These are phyloP conservation scores for Bacidia rubella DNA, from an alignment of 495 filamentous ascomycete genomes.

Conservation along the genomic window DNA sequence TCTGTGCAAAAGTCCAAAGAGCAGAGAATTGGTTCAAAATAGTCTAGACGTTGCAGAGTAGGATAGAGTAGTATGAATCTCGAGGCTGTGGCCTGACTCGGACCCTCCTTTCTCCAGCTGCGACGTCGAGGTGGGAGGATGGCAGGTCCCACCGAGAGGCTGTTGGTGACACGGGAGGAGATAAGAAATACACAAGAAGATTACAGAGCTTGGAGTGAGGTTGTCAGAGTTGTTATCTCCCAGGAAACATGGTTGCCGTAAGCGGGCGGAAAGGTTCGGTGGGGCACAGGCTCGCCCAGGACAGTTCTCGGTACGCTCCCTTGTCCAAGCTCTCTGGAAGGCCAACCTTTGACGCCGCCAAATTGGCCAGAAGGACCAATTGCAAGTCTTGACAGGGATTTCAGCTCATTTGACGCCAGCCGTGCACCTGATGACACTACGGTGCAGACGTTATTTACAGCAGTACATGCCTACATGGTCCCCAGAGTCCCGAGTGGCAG, in stretches of 20 bases:
- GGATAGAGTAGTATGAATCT: neutral
- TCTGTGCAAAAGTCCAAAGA: too few relatives aligned
- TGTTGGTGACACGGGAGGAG: constrained; percentile 7
- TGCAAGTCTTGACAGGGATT: too few relatives aligned
- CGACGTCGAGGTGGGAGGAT: constrained; percentile 10
- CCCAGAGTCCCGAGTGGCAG: too few relatives aligned
- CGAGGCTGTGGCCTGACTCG: neutral
- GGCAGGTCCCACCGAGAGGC: constrained; percentile 12
- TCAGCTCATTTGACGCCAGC: too few relatives aligned
- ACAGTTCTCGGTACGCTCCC: too few relatives aligned
- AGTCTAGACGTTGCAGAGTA: neutral
- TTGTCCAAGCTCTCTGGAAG: too few relatives aligned
- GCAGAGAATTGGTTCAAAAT: neutral
- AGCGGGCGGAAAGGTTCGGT: constrained; percentile 1
- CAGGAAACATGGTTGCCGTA: neutral
- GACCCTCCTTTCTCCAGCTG: neutral
- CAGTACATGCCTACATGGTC: too few relatives aligned
- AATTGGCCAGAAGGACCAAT: too few relatives aligned
- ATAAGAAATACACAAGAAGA: constrained; percentile 14
- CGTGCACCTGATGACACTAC: too few relatives aligned
- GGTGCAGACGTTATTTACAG: too few relatives aligned
- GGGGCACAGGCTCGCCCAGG: too few relatives aligned
- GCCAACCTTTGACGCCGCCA: too few relatives aligned
- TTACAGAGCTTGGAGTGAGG: constrained; percentile 6
- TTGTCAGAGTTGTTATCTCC: constrained; percentile 1